phyloP scores from a whole-genome alignment of 192 early-diverging fungal species.

The Coemansia sp. region DNA sequence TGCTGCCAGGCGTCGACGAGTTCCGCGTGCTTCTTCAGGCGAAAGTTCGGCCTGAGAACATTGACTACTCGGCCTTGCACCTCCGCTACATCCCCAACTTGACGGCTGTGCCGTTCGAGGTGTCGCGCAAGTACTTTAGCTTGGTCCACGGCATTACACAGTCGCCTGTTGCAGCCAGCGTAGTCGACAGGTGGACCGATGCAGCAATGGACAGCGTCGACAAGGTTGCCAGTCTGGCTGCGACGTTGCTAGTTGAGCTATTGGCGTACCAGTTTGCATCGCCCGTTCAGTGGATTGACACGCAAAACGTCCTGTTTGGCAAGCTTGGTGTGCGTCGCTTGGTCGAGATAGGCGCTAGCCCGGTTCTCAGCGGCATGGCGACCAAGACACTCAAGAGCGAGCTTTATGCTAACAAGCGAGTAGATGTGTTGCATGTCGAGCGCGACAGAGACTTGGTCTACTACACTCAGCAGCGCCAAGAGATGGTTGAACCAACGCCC shows the following conservation, averaged over 20 bases:
- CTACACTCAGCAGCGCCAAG: background rate
- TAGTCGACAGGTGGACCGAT: slow-evolving; percentile 66
- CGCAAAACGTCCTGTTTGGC: slow-evolving; percentile 78
- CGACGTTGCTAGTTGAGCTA: slow-evolving; percentile 78
- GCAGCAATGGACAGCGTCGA: slow-evolving; percentile 46
- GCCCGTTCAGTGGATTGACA: slow-evolving; percentile 93
- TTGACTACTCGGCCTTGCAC: slow-evolving; percentile 63
- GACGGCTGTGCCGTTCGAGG: slow-evolving; percentile 83
- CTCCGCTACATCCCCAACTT: slow-evolving; percentile 93
- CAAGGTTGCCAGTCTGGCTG: slow-evolving; percentile 67
- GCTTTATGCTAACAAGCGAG: background rate
- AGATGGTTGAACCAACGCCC: background rate
- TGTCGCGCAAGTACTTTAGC: slow-evolving; percentile 73
- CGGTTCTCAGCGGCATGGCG: slow-evolving; percentile 86
- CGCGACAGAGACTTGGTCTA: slow-evolving; percentile 17
- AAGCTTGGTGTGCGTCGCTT: slow-evolving; percentile 72
- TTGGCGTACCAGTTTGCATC: slow-evolving; percentile 92
- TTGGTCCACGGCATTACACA: slow-evolving; percentile 65
- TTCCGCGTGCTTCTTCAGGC: slow-evolving; percentile 83
- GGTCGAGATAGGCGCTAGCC: slow-evolving; percentile 84
- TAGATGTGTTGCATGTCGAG: slow-evolving; percentile 8
- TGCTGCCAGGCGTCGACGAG: slow-evolving; percentile 72
- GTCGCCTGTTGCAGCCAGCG: slow-evolving; percentile 62
- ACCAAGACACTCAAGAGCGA: slow-evolving; percentile 40
- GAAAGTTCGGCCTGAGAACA: slow-evolving; percentile 66